Percentiles rank a stretch among this genome's conserved stretches.
These are phyloP conservation scores for Lipomyces chichibuensis DNA, from an alignment of 805 yeast species.

Conservation along the genomic window DNA sequence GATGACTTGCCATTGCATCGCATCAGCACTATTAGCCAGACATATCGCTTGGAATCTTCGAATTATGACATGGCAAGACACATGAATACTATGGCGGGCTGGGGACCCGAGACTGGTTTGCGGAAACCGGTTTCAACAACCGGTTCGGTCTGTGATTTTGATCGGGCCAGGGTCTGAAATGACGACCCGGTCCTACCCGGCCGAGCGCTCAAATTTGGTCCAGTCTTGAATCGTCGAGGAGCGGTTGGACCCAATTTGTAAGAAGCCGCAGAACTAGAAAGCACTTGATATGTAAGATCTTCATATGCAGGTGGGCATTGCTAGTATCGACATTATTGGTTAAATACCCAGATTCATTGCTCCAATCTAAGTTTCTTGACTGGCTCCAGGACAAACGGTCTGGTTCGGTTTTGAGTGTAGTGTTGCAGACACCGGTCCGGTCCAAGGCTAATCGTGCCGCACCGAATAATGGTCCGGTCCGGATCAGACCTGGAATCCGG, in stretches of 20 bases:
- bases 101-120: conserved; percentile 3
- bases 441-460: too few relatives aligned
- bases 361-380: too few relatives aligned
- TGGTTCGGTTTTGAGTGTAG: too few relatives aligned
- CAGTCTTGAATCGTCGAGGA: background rate
- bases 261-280: conserved; percentile 6
- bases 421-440: too few relatives aligned
- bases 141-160: conserved; percentile 5
- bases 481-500: too few relatives aligned
- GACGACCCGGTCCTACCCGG: conserved; percentile 6
- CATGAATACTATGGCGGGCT: background rate
- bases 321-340: conserved; percentile 5
- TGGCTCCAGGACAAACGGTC: too few relatives aligned
- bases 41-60: too few relatives aligned
- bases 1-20: too few relatives aligned
- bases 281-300: background rate
- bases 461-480: too few relatives aligned
- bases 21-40: too few relatives aligned
- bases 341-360: too few relatives aligned
- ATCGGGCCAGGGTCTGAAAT: conserved; percentile 3
- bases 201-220: conserved; percentile 5
- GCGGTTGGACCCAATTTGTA: conserved; percentile 3
- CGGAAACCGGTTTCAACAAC: conserved; percentile 3
- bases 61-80: too few relatives aligned
- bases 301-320: conserved; percentile 7